Base-by-base conservation (phyloP, 225 moss, liverwort and hornwort species). In the Bryum argenteum region DNA sequence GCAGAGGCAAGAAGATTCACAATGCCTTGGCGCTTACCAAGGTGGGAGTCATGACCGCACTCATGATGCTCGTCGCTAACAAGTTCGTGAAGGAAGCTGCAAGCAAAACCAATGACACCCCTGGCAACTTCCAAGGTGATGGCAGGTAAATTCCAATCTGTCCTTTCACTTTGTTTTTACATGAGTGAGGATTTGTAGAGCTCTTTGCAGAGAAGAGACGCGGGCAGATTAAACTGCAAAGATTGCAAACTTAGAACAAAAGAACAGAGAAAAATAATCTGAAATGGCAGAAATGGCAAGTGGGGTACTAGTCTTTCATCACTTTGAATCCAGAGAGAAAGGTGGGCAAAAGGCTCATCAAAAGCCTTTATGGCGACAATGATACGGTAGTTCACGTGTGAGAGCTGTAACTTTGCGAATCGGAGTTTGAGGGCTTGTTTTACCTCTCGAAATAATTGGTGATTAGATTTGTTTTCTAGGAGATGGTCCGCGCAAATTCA, bases 1-100 rank as follows among this genome's bases (percentile, higher is more conserved):
- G 93, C 75, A 86, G 89, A 44, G 93, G 89, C 11, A 97, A 97
- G 81, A 97, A 90, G 66, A 90, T 93, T 2, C 88, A 90, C 54
- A 80, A 70, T 5, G 93, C 90, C 10, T 57, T 97, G 68, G 84
- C 80, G 23, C 82, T 93, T 15, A 90, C 91, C 54, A 91, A 87
- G 75, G 89, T 97, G 18, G 86, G 89, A 5, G 73, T 67, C 65
- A 63, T 86, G 40, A 81, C 84, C 20, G 80, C 93, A 2, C 39
- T 91, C 2, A 83, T 63, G 84, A 93, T 93, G 78, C 50, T 97
- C 1, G 61, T 88, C 0, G 70, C 74, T 13, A 91, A 90, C 73
- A 86, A 89, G 69, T 82, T 83, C 4, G 90, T 93, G 5, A 84
- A 63, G 45, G 69, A 63, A 9, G 93, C 85, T 1, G 43, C 11